Evolutionary conservation across 495 filamentous ascomycete species (phyloP).

Genomic region (Daldinia vernicosa): DNA sequence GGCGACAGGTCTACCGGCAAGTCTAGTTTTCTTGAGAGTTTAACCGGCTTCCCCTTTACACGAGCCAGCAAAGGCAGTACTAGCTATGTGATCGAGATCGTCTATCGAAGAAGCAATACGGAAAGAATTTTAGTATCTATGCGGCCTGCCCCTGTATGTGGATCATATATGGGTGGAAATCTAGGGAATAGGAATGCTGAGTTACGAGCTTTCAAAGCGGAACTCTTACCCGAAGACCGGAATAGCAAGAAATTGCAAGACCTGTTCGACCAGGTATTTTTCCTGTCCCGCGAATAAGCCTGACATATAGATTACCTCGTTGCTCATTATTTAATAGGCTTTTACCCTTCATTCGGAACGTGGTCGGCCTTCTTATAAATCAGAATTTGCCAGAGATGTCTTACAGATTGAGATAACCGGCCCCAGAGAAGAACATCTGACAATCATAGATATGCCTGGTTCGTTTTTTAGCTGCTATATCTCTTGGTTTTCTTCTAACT

Average conservation of each 20-base stretch:
- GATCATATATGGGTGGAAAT: no score
- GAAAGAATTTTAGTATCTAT: constrained; percentile 26
- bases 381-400: constrained; percentile 61
- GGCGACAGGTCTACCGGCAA: constrained; percentile 62
- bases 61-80: constrained; percentile 59
- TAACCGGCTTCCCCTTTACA: constrained; percentile 60
- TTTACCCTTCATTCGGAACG: not conserved
- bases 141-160: not conserved
- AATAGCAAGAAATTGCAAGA: constrained; percentile 40
- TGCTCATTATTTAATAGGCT: not conserved
- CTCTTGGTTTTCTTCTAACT: no score
- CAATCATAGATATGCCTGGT: constrained; percentile 65
- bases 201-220: constrained; percentile 30
- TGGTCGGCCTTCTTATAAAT: not conserved
- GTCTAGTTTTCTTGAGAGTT: constrained; percentile 57
- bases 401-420: constrained; percentile 66
- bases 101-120: constrained; percentile 47
- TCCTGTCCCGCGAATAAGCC: not conserved
- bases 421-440: constrained; percentile 64
- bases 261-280: constrained; percentile 42
- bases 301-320: not conserved
- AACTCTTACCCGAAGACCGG: constrained; percentile 36
- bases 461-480: no score
- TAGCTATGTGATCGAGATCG: constrained; percentile 65
- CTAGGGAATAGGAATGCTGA: no score